Percentiles rank a stretch among this genome's conserved stretches.
Conservation (phyloP, 306 rosid species). For the Ceratonia siliqua region DNA sequence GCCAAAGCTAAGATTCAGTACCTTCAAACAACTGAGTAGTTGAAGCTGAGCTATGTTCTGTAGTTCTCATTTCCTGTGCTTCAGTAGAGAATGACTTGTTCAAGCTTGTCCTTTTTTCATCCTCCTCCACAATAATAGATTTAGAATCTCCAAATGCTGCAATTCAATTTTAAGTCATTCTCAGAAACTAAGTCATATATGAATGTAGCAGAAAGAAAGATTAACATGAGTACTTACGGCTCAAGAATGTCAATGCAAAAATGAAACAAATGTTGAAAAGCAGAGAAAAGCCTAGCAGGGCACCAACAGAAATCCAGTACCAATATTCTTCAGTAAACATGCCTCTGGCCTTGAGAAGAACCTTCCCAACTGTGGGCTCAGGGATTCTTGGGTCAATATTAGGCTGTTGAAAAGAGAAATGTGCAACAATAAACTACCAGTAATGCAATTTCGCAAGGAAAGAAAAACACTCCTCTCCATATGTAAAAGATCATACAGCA, state of each 20-base stretch:
- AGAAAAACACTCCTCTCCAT: neutral
- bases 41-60: neutral
- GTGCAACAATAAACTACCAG: neutral
- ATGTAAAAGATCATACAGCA: constrained; percentile 45
- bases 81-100: neutral
- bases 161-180: constrained; percentile 14
- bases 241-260: constrained; percentile 59
- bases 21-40: neutral
- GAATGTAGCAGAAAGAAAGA: neutral
- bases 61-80: neutral
- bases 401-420: constrained; percentile 44
- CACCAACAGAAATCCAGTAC: constrained; percentile 83
- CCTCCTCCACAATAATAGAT: constrained; percentile 50
- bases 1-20: neutral
- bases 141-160: constrained; percentile 68
- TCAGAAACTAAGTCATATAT: neutral
- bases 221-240: constrained; percentile 53
- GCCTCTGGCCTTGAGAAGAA: constrained; percentile 68
- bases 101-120: neutral
- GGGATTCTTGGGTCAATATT: constrained; percentile 34
- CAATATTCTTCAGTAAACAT: constrained; percentile 60
- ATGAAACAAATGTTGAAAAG: constrained; percentile 58
- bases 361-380: constrained; percentile 68
- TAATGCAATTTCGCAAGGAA: constrained; percentile 15
- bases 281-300: constrained; percentile 67